Evolutionary conservation across 805 yeast species (phyloP).

Genomic region (Suhomyces sp.): DNA sequence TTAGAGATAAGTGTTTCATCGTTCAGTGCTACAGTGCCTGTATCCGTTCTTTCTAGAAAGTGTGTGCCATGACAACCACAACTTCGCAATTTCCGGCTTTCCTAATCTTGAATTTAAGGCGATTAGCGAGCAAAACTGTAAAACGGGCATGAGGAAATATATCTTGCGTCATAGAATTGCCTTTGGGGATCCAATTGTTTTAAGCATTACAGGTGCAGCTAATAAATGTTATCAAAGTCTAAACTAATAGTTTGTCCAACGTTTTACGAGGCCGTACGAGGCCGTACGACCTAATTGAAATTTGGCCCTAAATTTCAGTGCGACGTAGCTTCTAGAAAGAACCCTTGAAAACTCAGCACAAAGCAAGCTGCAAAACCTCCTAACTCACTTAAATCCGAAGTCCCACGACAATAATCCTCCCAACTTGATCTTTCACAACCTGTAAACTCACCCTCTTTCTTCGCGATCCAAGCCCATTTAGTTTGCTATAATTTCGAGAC

Average conservation of each 20-base stretch:
- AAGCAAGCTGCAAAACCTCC: neutral
- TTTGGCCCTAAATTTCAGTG: neutral
- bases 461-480: neutral
- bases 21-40: too few relatives aligned
- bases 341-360: neutral
- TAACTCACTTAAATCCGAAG: neutral
- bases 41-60: neutral
- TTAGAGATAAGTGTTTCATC: too few relatives aligned
- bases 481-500: neutral
- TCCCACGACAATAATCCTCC: neutral
- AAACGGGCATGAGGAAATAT: neutral
- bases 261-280: neutral
- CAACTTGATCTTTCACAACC: neutral
- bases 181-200: neutral
- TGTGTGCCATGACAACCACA: neutral
- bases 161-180: neutral
- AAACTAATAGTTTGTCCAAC: neutral
- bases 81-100: neutral
- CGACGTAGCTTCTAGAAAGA: neutral
- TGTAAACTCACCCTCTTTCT: neutral
- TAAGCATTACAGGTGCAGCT: neutral
- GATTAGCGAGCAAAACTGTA: neutral
- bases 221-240: neutral
- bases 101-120: neutral
- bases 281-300: neutral